Evolutionary conservation across 2,329 filamentous ascomycete species (phyloP).

Genomic region (Cyclaneusma minus): DNA sequence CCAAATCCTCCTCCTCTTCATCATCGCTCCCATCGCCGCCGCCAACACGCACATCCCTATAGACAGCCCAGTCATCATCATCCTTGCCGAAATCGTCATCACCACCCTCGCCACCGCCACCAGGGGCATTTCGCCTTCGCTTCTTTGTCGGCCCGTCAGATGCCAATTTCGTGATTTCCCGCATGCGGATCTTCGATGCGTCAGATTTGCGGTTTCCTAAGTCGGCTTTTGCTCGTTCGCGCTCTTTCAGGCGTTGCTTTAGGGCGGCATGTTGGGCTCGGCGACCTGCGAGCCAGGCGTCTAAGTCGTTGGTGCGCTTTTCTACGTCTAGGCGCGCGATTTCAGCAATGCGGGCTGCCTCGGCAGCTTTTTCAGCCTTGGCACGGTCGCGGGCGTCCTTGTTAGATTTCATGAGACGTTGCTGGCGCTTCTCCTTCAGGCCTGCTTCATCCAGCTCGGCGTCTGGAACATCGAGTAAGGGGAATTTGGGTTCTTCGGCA

Average conservation of each 20-base stretch:
- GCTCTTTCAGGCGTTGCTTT: constrained; percentile 79
- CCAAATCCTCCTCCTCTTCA: constrained; percentile 82
- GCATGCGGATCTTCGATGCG: constrained; percentile 95
- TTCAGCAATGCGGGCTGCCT: constrained; percentile 71
- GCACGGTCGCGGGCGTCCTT: constrained; percentile 86
- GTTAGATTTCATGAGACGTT: constrained; percentile 85
- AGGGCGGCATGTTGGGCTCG: constrained; percentile 54
- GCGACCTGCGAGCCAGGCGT: constrained; percentile 75
- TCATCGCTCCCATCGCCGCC: constrained; percentile 68
- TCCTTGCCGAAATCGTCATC: constrained; percentile 97
- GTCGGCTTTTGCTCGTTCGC: constrained; percentile 84
- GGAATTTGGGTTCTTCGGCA: constrained; percentile 68
- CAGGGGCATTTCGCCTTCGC: constrained; percentile 59
- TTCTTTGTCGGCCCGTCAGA: constrained; percentile 78
- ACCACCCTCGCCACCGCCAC: too few species aligned
- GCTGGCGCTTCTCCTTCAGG: constrained; percentile 83
- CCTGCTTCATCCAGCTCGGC: constrained; percentile 85
- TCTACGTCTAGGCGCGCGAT: constrained; percentile 74
- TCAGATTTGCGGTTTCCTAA: constrained; percentile 93
- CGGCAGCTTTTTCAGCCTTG: constrained; percentile 88
- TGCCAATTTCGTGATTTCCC: constrained; percentile 88
- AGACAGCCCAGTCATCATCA: constrained; percentile 96
- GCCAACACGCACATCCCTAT: constrained; percentile 79
- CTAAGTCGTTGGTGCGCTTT: constrained; percentile 67
- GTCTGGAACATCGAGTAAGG: constrained; percentile 76